These are phyloP conservation scores for Arthrinium puccinioides DNA, from an alignment of 2,329 filamentous ascomycete genomes.

Conservation along the genomic window DNA sequence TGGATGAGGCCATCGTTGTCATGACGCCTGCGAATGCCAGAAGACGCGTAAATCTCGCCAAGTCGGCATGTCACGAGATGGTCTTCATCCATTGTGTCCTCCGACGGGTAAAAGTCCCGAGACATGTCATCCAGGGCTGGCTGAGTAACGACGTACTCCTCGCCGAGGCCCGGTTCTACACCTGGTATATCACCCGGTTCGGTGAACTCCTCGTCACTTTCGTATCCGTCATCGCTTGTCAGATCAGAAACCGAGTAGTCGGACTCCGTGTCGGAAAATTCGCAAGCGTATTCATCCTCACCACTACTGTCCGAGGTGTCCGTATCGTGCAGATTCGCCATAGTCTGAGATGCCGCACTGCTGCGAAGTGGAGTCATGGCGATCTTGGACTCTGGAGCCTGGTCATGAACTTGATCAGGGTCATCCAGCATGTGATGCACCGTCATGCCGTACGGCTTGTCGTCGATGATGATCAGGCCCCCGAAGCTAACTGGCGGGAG, in stretches of 20 bases:
- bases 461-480: conserved; percentile 78
- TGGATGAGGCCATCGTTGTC: conserved; percentile 67
- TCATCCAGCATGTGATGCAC: conserved; percentile 94
- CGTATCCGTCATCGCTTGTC: conserved; percentile 46
- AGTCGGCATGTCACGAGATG: conserved; percentile 75
- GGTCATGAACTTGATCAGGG: conserved; percentile 30
- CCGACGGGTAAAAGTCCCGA: conserved; percentile 72
- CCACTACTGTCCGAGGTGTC: conserved; percentile 33
- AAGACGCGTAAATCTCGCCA: conserved; percentile 82
- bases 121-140: conserved; percentile 84
- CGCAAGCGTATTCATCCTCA: conserved; percentile 50
- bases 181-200: conserved; percentile 73
- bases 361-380: conserved; percentile 13
- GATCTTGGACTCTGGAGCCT: conserved; percentile 9
- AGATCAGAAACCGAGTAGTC: conserved; percentile 26
- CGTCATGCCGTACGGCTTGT: conserved; percentile 84
- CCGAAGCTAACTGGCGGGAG: conserved; percentile 88
- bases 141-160: conserved; percentile 78
- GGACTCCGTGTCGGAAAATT: conserved; percentile 55
- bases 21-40: conserved; percentile 72
- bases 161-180: conserved; percentile 65
- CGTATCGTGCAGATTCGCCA: conserved; percentile 20
- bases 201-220: conserved; percentile 42
- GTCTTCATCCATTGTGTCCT: conserved; percentile 67
- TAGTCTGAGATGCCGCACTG: conserved; percentile 14